A percentile compares a stretch with the other conserved stretches of the same genome.
Conservation (phyloP, 108 stramenopile genomes). For the Nitzschia sp. region DNA sequence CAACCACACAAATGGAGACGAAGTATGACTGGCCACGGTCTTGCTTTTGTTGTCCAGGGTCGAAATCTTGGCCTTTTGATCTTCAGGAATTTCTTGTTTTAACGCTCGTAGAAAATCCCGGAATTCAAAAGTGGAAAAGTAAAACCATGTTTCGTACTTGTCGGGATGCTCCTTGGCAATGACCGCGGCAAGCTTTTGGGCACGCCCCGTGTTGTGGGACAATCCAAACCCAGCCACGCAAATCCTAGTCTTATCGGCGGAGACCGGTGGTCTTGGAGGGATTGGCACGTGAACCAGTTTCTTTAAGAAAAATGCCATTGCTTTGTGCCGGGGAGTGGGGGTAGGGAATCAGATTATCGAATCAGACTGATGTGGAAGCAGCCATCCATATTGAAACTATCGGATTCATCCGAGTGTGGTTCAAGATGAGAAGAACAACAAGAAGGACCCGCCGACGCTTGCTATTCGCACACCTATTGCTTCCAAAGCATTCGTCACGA, state of each 20-base stretch:
- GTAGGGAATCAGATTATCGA: too few species aligned
- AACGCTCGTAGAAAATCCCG: slow-evolving; percentile 1
- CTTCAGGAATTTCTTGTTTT: slow-evolving; percentile 2
- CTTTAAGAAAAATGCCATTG: not conserved
- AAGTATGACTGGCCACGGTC: not conserved
- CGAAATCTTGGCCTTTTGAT: not conserved
- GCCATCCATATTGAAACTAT: too few species aligned
- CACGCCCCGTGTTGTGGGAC: slow-evolving; percentile 22
- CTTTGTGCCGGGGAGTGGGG: too few species aligned
- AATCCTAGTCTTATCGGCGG: not conserved
- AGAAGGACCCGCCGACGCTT: too few species aligned
- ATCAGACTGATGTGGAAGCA: too few species aligned
- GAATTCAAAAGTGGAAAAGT: slow-evolving; percentile 14
- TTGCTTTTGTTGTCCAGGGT: not conserved
- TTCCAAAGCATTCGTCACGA: too few species aligned
- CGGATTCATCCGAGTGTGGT: too few species aligned
- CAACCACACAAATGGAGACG: slow-evolving; percentile 18
- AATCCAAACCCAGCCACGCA: slow-evolving; percentile 17
- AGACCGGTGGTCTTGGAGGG: not conserved
- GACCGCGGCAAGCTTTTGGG: not conserved
- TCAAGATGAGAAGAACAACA: too few species aligned
- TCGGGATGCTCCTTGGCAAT: slow-evolving; percentile 20
- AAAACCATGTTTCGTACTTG: slow-evolving; percentile 27
- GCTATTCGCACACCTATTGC: too few species aligned
- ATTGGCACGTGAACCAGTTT: not conserved